Base-by-base conservation (phyloP, 352 stramenopile species). In the Pythium monospermum region DNA sequence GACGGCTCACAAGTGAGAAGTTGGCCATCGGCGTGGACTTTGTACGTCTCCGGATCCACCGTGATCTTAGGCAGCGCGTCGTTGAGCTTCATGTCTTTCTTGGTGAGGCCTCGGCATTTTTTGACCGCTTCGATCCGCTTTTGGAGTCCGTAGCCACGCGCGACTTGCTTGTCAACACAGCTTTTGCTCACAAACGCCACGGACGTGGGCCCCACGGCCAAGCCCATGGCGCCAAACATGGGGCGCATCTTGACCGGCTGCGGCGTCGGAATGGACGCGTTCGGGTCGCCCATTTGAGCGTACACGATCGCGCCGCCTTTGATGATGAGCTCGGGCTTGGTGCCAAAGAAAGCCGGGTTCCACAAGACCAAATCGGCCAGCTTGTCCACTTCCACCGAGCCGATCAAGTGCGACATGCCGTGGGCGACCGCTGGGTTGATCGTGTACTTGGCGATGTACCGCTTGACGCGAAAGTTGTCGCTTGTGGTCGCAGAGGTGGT, bases 391-490 rank as follows among this genome's bases (percentile, higher is more conserved):
- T 99, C 94, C 21, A 98, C 68, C 6, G 86, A 97, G 8, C 96
- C 96, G 44, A 99, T 95, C 43, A 97, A 47, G 64, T 98, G 83
- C n/a, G 76, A 78, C 87, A 99, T 98, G 6, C 96, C 96, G 68
- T 99, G 96, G 1, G 95, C 90, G 50, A 99, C 96, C 28, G 91
- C 91, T 16, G 96, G 95, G 62, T 99, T 99, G 66, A 98, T 98
- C 39, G 96, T 99, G 74, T 99, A 99, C 66, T 99, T 99, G 27
- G 96, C 90, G 40, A 99, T 62, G 73, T 98, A 99, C 11, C 96
- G 82, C 37, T 93, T 87, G 12, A 98, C 93, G 30, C 96, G 85
- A 51, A 97, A 93, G 65, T 99, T 99, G 67, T 99, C 96, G 48
- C 86, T 55, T 43, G 73, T 64, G 64, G 71, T 60, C 2, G 53